Evolutionary conservation across 2,329 filamentous ascomycete species (phyloP), one percentile per base, ranked within the genome.

Genomic region (Septoria linicola): DNA sequence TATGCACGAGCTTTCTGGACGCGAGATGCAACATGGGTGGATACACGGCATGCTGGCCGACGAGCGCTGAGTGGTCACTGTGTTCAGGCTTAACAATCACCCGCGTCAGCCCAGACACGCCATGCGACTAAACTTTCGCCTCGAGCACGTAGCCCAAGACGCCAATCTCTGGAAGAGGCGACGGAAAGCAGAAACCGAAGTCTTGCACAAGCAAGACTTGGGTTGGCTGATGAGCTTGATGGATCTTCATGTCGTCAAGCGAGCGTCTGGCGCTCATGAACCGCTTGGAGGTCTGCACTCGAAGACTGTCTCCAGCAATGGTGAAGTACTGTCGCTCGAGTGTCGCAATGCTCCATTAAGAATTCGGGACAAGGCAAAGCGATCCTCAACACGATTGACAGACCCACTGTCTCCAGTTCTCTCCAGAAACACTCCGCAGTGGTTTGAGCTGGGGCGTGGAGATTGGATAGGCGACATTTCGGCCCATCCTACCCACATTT

Each of bases 41-140:
- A 43, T 40, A 21, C 39, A 35, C 39, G 30, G 44, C 23, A 17
- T n/a, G 25, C 4, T 40, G 17, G 35, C 34, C 44, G 44, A 14
- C 34, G 17, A 4, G 6, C 25, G 23, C 25, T 23, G 32, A 32
- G 30, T 40, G 35, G 34, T 25, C 27, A 25, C 2, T 48, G 36
- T 41, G 23, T 53, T 53, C 46, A 53, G 51, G 45, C 45, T 49
- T 45, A 53, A 49, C 45, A 45, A 44, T 49, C 14, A 49, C 13
- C 45, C 40, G 44, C 44, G 51, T 36, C 45, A 49, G 51, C 45
- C 45, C 31, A 53, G 51, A 32, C 8, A 23, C 39, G 44, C 25
- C 45, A 44, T 49, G 30, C 27, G 16, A 19, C 37, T 35, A 51
- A 23, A 42, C 32, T 51, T 51, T 37, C 37, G 45, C 51, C 40